Base-by-base conservation (phyloP, 495 filamentous ascomycete species). In the Hypoxylon perforatum region DNA sequence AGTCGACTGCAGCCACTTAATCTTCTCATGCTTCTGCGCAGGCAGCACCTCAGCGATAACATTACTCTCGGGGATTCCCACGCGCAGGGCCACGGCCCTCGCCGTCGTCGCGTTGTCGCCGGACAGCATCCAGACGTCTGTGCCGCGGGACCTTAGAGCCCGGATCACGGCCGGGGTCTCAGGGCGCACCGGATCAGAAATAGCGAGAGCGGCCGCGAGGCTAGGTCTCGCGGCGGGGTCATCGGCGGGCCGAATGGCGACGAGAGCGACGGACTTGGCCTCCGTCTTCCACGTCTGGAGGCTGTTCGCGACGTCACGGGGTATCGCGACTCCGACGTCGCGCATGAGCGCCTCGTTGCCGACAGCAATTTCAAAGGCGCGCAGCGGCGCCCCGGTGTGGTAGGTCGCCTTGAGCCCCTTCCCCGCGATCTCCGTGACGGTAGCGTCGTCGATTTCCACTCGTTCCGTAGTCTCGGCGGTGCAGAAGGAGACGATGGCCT, bases 31-130 rank as follows among this genome's bases (percentile, higher is more conserved):
- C 78, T 98, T 98, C 61, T 94, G 84, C 4, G 88, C 86, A 0
- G 94, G 94, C 7, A 97, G 84, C 1, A 97, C 91, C 44, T 91
- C 92, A 36, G 94, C 95, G 71, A 96, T 91, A 69, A 98, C 88
- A 69, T 94, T 90, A 46, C 82, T 76, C 0, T 78, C 67, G 0
- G 89, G 85, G 65, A 98, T 97, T 15, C 91, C 91, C 19, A 97
- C 79, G 74, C 87, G 85, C 3, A 81, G 76, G 1, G 91, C 94
- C n/a, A 97, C 81, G 14, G 91, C 91, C 28, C 84, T 81, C n/a
- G 91, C 83, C 2, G 94, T 93, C 19, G 78, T 85, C 1, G 83
- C 82, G 63, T 91, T 91, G 75, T 98, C 94, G 14, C 94, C 94
- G 3, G 93, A 95, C 44, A 96, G 89, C 92, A 98, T 96, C 86